Conservation (phyloP, 257 asterid species). For the Lycium barbarum region DNA sequence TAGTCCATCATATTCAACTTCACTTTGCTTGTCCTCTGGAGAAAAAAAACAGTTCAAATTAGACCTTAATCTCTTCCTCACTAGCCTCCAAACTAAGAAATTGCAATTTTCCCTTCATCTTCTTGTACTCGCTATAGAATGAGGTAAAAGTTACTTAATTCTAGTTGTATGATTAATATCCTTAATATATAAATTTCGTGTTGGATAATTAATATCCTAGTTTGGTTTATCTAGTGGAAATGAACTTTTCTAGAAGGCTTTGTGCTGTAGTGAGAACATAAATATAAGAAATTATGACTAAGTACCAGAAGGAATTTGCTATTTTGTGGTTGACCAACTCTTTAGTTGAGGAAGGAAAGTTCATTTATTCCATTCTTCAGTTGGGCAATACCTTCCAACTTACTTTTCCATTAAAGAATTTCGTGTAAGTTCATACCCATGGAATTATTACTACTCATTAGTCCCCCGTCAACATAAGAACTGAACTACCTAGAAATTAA, state of each 20-base stretch:
- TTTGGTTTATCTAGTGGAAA: slow-evolving; percentile 17
- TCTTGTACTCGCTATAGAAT: background rate
- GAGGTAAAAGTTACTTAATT: background rate
- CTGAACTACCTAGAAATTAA: background rate
- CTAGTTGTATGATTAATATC: background rate
- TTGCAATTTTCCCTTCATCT: background rate
- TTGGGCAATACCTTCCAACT: slow-evolving; percentile 18
- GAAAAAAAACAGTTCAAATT: slow-evolving; percentile 26
- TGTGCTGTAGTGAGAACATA: background rate
- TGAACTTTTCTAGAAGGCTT: background rate
- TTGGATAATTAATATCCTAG: background rate
- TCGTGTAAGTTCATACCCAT: background rate
- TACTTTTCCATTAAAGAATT: background rate
- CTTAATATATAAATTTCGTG: background rate
- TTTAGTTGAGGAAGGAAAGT: background rate
- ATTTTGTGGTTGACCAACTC: slow-evolving; percentile 22
- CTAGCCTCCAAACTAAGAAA: slow-evolving; percentile 5
- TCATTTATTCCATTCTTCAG: slow-evolving; percentile 18
- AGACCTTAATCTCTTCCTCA: background rate
- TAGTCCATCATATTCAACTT: slow-evolving; percentile 6
- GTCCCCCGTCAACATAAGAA: background rate
- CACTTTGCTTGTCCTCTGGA: background rate
- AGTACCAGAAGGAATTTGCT: background rate
- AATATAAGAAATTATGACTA: background rate
- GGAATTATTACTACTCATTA: background rate